These are phyloP conservation scores for Hypoxylon sp. DNA, from an alignment of 2,329 filamentous ascomycete genomes.

Conservation along the genomic window DNA sequence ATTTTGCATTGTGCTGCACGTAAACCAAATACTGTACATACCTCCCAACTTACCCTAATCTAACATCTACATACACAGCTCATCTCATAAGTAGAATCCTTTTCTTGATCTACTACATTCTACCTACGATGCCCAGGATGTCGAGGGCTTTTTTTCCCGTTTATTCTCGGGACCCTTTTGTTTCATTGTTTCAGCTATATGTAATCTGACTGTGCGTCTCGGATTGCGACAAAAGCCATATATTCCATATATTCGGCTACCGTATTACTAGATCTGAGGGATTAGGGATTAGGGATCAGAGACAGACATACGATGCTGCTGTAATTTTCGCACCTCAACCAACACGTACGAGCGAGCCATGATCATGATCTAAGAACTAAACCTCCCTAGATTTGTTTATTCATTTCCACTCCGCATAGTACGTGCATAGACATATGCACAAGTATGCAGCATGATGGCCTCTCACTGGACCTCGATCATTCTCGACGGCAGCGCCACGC, in stretches of 20 bases:
- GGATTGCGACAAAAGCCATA: constrained; percentile 22
- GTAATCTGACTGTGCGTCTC: constrained; percentile 18
- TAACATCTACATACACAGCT: no score
- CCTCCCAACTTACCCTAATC: no score
- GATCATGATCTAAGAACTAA: neutral
- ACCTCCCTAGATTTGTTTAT: constrained; percentile 1
- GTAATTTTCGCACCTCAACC: no score
- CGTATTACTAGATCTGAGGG: neutral
- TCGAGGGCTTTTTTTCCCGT: no score
- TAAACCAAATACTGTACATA: no score
- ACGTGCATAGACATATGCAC: constrained; percentile 8
- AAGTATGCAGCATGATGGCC: constrained; percentile 15
- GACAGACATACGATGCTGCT: constrained; percentile 8
- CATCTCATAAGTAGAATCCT: no score
- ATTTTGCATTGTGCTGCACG: no score
- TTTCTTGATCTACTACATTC: no score
- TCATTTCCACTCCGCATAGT: constrained; percentile 19
- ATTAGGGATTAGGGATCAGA: constrained; percentile 13
- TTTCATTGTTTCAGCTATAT: constrained; percentile 24
- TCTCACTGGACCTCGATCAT: constrained; percentile 9
- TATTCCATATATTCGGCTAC: constrained; percentile 1
- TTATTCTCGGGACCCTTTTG: constrained; percentile 14
- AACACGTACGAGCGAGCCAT: no score
- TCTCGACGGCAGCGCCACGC: constrained; percentile 23
- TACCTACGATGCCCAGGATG: no score